Conservation (phyloP, 2,329 filamentous ascomycete species). For the Pseudocercospora vitis region DNA sequence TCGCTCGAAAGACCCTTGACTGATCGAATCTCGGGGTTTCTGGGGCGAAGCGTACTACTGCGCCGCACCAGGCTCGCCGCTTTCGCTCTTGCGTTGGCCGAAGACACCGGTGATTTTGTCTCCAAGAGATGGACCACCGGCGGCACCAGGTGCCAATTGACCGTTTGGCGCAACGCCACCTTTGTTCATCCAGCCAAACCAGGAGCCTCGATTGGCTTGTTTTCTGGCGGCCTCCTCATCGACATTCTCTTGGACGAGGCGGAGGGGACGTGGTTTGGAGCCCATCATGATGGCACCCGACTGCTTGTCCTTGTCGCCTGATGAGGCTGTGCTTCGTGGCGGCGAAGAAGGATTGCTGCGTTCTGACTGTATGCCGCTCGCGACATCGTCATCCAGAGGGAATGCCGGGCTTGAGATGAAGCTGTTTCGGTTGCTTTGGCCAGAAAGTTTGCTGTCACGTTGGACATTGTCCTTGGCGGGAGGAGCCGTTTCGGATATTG, state of each 20-base stretch:
- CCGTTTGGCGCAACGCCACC: slow-evolving; percentile 19
- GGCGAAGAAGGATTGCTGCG: slow-evolving; percentile 54
- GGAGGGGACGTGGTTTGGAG: slow-evolving; percentile 77
- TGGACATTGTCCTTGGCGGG: slow-evolving; percentile 27
- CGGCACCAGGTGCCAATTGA: slow-evolving; percentile 2
- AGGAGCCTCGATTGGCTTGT: slow-evolving; percentile 47
- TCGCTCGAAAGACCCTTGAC: slow-evolving; percentile 1
- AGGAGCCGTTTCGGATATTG: slow-evolving; percentile 27
- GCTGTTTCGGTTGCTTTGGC: slow-evolving; percentile 28
- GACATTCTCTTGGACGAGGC: slow-evolving; percentile 75
- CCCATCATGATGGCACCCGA: slow-evolving; percentile 50
- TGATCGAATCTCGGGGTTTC: slow-evolving; percentile 4
- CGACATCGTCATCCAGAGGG: slow-evolving; percentile 15
- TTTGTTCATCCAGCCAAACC: slow-evolving; percentile 51
- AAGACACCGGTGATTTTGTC: slow-evolving; percentile 18
- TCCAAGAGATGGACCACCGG: not conserved
- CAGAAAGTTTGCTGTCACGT: slow-evolving; percentile 35
- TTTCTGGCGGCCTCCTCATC: slow-evolving; percentile 45
- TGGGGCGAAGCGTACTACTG: slow-evolving; percentile 16
- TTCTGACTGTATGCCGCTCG: slow-evolving; percentile 26
- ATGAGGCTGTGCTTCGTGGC: slow-evolving; percentile 57
- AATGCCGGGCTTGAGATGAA: slow-evolving; percentile 25
- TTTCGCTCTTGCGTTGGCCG: slow-evolving; percentile 16
- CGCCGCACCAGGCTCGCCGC: slow-evolving; percentile 14
- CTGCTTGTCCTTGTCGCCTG: slow-evolving; percentile 32